These are phyloP conservation scores for Emericellopsis cladophorae DNA, from an alignment of 2,329 filamentous ascomycete genomes.

Conservation along the genomic window DNA sequence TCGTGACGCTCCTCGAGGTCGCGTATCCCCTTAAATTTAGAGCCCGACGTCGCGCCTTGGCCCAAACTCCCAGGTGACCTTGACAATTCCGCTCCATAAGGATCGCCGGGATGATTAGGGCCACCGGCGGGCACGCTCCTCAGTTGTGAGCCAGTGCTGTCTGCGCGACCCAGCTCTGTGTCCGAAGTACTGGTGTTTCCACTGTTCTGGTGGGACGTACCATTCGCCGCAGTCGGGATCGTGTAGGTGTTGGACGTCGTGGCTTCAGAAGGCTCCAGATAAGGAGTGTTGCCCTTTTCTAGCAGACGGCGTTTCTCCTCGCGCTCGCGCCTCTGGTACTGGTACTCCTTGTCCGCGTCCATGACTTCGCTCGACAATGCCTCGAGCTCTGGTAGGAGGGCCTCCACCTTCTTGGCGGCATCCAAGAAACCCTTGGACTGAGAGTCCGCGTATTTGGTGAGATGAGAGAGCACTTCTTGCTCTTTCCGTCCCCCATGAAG, in stretches of 20 bases:
- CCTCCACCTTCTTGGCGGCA: conserved; percentile 78
- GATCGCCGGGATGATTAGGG: neutral
- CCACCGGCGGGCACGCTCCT: conserved; percentile 36
- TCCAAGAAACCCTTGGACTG: conserved; percentile 75
- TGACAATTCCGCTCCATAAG: conserved; percentile 29
- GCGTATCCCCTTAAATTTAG: conserved; percentile 80
- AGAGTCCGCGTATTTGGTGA: conserved; percentile 86
- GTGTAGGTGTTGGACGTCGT: conserved; percentile 23
- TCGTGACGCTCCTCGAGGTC: conserved; percentile 75
- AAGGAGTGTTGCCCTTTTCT: conserved; percentile 73
- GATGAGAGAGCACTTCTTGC: conserved; percentile 86
- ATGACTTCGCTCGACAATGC: conserved; percentile 81
- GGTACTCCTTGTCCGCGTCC: conserved; percentile 91
- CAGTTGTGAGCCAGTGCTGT: conserved; percentile 61
- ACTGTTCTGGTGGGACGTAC: conserved; percentile 24
- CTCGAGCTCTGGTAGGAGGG: conserved; percentile 77
- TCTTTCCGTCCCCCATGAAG: conserved; percentile 98
- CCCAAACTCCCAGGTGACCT: conserved; percentile 44
- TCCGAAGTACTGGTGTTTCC: conserved; percentile 33
- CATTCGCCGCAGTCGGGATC: conserved; percentile 23
- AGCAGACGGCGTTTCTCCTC: conserved; percentile 86
- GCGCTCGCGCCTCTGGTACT: conserved; percentile 85
- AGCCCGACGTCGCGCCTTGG: conserved; percentile 37
- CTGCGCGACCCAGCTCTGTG: conserved; percentile 57
- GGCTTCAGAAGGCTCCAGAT: conserved; percentile 55